Evolutionary conservation across 2,329 filamentous ascomycete genomes (phyloP), one percentile per base, ranked within the genome.

Genomic region (Arthroderma uncinatum): DNA sequence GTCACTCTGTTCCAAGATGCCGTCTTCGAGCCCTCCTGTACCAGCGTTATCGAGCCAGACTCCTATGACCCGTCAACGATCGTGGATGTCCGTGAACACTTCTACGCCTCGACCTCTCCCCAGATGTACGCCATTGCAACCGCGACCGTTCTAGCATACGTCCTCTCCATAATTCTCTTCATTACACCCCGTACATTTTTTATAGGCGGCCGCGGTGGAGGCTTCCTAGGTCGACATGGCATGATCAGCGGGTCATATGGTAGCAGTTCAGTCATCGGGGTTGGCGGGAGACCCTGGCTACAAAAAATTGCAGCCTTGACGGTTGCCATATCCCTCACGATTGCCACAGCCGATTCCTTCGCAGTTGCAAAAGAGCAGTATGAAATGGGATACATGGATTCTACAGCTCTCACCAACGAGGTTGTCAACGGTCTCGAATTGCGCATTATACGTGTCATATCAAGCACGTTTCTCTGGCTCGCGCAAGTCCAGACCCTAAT

Each of bases 401-500:
- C 89, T 21, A 78, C 79, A 63, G 78, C 80, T 54, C 73, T 98
- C 64, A 89, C 93, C 61, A 76, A 82, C 50, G 78, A 87, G 66
- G 92, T 98, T 14, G 83, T 95, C 62, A 85, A 85, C 58, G 89
- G 90, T 56, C 81, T 86, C 60, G 87, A 95, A 70, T 85, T 98
- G 62, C 89, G 93, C 64, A 82, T 94, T 59, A 92, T 94, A 59
- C 86, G 91, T 62, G 83, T 97, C 63, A 89, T 98, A 62, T 97
- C 92, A 16, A 90, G 95, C 71, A 91, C 93, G 0, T 97, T 97
- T 70, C 78, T 98, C 30, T 97, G 93, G 92, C 82, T 98, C 39
- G 93, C 93, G 0, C 93, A 98, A 72, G 92, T 95, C 0, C 93
- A 98, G 74, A 98, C 93, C 0, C 74, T 98, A 58, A 97, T 97